Evolutionary conservation across 176 grass and related monocot genomes (phyloP).

Genomic region (Saccharum spontaneum): DNA sequence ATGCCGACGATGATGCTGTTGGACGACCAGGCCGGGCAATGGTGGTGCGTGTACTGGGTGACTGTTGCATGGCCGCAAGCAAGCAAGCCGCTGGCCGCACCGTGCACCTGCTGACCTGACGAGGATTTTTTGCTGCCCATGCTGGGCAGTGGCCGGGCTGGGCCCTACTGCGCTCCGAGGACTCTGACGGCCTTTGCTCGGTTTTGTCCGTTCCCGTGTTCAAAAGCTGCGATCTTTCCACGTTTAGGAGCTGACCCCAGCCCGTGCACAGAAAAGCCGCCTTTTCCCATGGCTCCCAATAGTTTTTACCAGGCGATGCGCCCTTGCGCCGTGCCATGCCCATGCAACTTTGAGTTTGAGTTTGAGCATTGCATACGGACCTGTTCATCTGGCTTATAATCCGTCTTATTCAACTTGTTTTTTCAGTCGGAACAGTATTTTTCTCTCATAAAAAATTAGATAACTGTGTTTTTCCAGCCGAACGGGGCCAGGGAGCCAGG

Average conservation of each 20-base stretch:
- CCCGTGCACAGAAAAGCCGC: background rate
- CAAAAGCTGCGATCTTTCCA: constrained; percentile 24
- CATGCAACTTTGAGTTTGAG: background rate
- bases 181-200: constrained; percentile 5
- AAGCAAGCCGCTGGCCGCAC: too few species aligned
- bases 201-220: constrained; percentile 12
- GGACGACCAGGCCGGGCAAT: background rate
- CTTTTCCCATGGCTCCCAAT: background rate
- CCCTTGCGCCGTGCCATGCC: too few species aligned
- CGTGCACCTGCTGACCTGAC: constrained; percentile 14
- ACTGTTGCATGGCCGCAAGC: too few species aligned
- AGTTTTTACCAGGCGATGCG: background rate
- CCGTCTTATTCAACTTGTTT: too few species aligned
- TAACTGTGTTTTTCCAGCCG: too few species aligned
- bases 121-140: background rate
- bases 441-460: too few species aligned
- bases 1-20: background rate
- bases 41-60: background rate
- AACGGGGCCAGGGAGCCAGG: background rate
- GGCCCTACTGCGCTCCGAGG: background rate
- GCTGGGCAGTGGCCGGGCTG: background rate
- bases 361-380: background rate
- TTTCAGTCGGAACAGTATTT: too few species aligned
- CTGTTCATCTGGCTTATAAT: too few species aligned
- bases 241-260: background rate